A percentile compares a stretch with the other conserved stretches of the same genome.
Evolutionary conservation across 352 stramenopile species (phyloP).

Genomic region (Blastocystis sp.): DNA sequence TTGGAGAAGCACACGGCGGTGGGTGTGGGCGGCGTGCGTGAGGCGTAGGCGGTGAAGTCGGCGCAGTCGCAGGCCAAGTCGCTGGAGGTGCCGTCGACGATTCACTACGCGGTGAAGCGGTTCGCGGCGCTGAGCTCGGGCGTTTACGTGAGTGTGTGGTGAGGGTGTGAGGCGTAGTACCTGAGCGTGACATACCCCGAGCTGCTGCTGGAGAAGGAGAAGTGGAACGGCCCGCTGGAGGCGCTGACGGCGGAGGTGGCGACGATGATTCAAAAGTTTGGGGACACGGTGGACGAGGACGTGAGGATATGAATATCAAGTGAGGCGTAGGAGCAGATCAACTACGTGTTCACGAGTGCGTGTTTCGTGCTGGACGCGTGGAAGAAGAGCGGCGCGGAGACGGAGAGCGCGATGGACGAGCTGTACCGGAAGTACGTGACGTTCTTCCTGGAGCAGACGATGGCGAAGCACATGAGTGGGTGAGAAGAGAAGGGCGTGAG

Average conservation of each 20-base stretch:
- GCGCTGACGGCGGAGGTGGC: background rate
- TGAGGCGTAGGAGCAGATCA: background rate
- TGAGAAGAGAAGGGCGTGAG: background rate
- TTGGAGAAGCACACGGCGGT: constrained; percentile 23
- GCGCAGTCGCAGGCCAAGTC: constrained; percentile 33
- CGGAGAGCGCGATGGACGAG: constrained; percentile 2
- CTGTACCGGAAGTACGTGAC: constrained; percentile 18
- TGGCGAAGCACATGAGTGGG: constrained; percentile 45
- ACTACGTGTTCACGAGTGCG: constrained; percentile 8
- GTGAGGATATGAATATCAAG: background rate
- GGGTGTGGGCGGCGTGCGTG: background rate
- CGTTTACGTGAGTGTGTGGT: background rate
- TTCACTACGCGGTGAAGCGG: constrained; percentile 5
- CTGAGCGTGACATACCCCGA: background rate
- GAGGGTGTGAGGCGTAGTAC: background rate
- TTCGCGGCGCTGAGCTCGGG: background rate
- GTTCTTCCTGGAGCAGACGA: constrained; percentile 1
- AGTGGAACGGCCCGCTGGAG: constrained; percentile 41
- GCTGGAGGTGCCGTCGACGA: background rate
- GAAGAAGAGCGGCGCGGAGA: background rate
- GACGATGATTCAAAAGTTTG: constrained; percentile 11
- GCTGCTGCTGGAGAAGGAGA: constrained; percentile 5
- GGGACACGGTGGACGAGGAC: constrained; percentile 12
- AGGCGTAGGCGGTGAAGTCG: constrained; percentile 8
- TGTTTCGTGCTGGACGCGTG: constrained; percentile 39